Evolutionary conservation across 2,329 filamentous ascomycete species (phyloP).

Genomic region (Stemphylium vesicarium): DNA sequence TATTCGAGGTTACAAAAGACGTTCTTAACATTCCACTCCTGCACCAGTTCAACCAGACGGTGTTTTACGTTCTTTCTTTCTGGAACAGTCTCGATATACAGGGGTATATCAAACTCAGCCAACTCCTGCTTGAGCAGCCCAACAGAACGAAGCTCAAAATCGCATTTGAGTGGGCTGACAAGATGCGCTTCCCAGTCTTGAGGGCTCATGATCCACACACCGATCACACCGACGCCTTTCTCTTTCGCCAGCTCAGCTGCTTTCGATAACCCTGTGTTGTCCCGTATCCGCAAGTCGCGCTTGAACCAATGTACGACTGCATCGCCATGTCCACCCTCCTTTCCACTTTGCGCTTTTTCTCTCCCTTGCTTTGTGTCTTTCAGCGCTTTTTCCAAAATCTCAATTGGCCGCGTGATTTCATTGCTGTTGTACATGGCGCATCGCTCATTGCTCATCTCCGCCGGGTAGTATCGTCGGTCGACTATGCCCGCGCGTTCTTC

Average conservation of each 20-base stretch:
- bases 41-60: constrained; percentile 69
- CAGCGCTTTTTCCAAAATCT: constrained; percentile 67
- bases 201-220: constrained; percentile 79
- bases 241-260: constrained; percentile 72
- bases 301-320: constrained; percentile 92
- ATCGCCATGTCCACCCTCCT: constrained; percentile 52
- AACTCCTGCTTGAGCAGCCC: constrained; percentile 70
- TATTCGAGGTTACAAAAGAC: constrained; percentile 87
- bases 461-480: constrained; percentile 74
- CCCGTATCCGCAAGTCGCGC: constrained; percentile 73
- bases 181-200: constrained; percentile 85
- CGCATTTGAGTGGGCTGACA: constrained; percentile 73
- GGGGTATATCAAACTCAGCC: constrained; percentile 73
- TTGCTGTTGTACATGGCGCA: constrained; percentile 76
- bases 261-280: constrained; percentile 74
- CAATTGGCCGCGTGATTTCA: constrained; percentile 74
- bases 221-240: constrained; percentile 73
- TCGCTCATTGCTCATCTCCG: constrained; percentile 82
- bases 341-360: constrained; percentile 51
- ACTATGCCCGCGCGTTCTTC: constrained; percentile 51
- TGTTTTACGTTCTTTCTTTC: constrained; percentile 67
- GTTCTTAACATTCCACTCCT: constrained; percentile 75
- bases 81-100: constrained; percentile 75
- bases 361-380: constrained; percentile 64
- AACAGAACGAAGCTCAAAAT: constrained; percentile 80